These are phyloP conservation scores for Typha latifolia DNA, from an alignment of 176 grass and related monocot species.

Conservation along the genomic window DNA sequence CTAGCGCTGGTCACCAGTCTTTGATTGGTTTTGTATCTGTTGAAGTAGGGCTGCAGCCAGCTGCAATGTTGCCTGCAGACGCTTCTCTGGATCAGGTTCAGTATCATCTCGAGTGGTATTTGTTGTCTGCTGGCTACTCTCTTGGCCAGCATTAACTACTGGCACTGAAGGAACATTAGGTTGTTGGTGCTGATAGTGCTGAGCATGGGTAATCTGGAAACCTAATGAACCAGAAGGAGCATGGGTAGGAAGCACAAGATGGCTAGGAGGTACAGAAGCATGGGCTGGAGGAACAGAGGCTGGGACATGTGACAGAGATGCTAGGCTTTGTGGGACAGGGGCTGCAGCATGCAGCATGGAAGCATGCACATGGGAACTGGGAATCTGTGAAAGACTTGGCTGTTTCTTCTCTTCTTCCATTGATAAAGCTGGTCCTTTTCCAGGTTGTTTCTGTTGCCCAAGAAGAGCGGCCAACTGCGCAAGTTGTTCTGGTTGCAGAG, in stretches of 20 bases:
- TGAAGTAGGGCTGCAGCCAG: constrained; percentile 75
- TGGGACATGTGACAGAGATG: constrained; percentile 15
- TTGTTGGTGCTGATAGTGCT: constrained; percentile 27
- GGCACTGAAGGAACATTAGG: constrained; percentile 29
- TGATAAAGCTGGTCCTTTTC: constrained; percentile 26
- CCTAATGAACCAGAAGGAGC: constrained; percentile 36
- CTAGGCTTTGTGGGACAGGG: constrained; percentile 19
- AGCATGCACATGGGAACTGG: constrained; percentile 29
- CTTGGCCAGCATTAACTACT: constrained; percentile 25
- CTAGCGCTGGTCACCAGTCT: constrained; percentile 44
- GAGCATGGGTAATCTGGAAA: constrained; percentile 40
- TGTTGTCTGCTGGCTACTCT: constrained; percentile 28
- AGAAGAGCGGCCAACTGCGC: constrained; percentile 47
- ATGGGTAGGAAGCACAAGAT: constrained; percentile 19
- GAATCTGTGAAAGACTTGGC: constrained; percentile 25
- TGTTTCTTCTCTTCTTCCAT: constrained; percentile 30
- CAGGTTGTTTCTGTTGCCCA: constrained; percentile 47
- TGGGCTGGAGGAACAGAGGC: constrained; percentile 9
- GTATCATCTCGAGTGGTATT: constrained; percentile 28
- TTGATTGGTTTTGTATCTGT: constrained; percentile 85
- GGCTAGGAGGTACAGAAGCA: constrained; percentile 24
- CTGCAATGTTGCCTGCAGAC: constrained; percentile 88
- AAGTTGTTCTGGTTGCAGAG: constrained; percentile 50
- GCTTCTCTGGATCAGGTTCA: constrained; percentile 66
- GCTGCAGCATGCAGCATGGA: constrained; percentile 20